A percentile compares a stretch with the other conserved stretches of the same genome.
These are phyloP conservation scores for Fusarium luffae DNA, from an alignment of 2,329 filamentous ascomycete species.

Conservation along the genomic window DNA sequence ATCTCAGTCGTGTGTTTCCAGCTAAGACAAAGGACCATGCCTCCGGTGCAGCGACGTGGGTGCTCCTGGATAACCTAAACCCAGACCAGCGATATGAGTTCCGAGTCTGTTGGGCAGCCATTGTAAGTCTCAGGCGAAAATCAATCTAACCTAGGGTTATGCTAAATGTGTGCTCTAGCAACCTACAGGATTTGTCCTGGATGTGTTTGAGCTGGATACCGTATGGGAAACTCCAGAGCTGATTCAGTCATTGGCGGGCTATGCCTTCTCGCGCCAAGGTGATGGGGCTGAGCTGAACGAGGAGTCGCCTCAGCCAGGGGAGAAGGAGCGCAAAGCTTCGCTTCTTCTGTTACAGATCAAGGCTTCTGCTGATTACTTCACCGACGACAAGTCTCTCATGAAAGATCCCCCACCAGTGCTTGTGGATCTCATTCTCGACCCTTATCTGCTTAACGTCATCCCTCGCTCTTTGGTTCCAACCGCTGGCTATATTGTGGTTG, in stretches of 20 bases:
- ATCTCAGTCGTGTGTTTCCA: constrained; percentile 76
- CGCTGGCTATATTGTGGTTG: constrained; percentile 71
- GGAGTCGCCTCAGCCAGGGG: constrained; percentile 12
- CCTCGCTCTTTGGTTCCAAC: constrained; percentile 82
- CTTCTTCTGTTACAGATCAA: constrained; percentile 78
- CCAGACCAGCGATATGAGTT: constrained; percentile 86
- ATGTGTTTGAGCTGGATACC: constrained; percentile 69
- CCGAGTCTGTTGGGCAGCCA: constrained; percentile 92
- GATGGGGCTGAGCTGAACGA: constrained; percentile 15
- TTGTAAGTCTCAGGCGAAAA: constrained; percentile 66
- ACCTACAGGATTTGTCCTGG: constrained; percentile 82
- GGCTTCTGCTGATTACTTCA: constrained; percentile 87
- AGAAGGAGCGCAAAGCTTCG: constrained; percentile 54
- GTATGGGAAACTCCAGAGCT: constrained; percentile 73
- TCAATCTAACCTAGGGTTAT: not conserved
- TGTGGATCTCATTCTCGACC: constrained; percentile 87
- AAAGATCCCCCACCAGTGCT: constrained; percentile 75
- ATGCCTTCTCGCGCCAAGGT: constrained; percentile 63
- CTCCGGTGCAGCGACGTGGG: constrained; percentile 77
- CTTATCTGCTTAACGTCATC: constrained; percentile 81
- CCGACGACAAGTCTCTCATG: constrained; percentile 80
- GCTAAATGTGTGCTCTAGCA: constrained; percentile 66
- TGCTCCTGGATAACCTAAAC: constrained; percentile 76
- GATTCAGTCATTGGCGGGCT: constrained; percentile 71
- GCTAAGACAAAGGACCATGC: constrained; percentile 55